phyloP scores from a whole-genome alignment of 2,329 filamentous ascomycete species.

The Thielaviopsis euricoi region DNA sequence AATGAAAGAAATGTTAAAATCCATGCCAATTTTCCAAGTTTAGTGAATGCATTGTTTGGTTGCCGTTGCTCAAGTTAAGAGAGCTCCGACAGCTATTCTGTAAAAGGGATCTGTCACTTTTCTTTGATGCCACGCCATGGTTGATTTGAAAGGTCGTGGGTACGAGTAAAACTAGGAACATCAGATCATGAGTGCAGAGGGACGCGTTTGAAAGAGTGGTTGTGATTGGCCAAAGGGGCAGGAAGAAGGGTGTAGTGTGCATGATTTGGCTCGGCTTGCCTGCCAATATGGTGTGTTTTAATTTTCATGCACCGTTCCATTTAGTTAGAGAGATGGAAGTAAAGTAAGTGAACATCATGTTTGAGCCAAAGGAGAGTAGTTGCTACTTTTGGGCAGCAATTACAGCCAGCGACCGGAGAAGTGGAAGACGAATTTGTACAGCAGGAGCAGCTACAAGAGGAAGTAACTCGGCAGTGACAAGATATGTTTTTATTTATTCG shows the following conservation, averaged over 20 bases:
- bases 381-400: not conserved
- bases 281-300: not conserved
- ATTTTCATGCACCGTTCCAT: not conserved
- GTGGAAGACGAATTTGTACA: no score
- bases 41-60: not conserved
- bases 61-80: no score
- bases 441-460: no score
- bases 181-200: not conserved
- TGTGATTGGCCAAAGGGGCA: not conserved
- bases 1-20: conserved; percentile 11
- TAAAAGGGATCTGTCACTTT: conserved; percentile 1
- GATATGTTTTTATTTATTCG: no score
- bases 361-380: no score
- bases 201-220: no score
- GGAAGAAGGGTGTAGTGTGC: not conserved
- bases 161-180: not conserved
- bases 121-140: not conserved
- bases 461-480: no score
- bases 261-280: not conserved
- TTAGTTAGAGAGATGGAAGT: not conserved
- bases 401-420: not conserved
- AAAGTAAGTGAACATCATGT: no score
- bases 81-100: no score
- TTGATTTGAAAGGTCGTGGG: not conserved
- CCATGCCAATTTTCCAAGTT: not conserved